A percentile compares a stretch with the other conserved stretches of the same genome.
phyloP scores from a whole-genome alignment of 2,329 filamentous ascomycete species.

The Penicillium sp. region DNA sequence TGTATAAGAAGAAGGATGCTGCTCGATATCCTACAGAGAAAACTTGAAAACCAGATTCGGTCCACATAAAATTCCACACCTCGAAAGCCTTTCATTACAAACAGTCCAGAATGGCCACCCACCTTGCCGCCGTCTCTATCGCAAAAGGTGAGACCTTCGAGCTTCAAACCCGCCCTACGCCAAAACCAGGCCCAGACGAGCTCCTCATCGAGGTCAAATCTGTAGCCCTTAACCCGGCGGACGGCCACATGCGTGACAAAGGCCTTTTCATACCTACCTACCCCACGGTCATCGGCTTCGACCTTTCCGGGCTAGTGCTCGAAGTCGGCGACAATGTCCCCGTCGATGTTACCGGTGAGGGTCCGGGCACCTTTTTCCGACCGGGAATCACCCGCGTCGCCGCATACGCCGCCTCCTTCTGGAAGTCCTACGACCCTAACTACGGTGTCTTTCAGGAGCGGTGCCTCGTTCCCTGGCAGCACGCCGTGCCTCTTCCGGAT shows the following conservation, averaged over 20 bases:
- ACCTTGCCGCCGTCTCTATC: slow-evolving; percentile 42
- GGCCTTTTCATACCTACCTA: slow-evolving; percentile 45
- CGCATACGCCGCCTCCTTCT: slow-evolving; percentile 42
- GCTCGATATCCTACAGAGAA: neutral
- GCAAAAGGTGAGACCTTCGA: slow-evolving; percentile 40
- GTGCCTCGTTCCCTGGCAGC: slow-evolving; percentile 45
- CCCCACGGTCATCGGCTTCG: slow-evolving; percentile 42
- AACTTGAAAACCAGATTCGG: neutral
- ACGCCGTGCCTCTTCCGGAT: slow-evolving; percentile 38
- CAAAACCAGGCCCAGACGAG: slow-evolving; percentile 47
- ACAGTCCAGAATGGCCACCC: slow-evolving; percentile 31
- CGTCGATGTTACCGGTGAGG: slow-evolving; percentile 6
- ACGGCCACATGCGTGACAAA: slow-evolving; percentile 42
- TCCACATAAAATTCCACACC: neutral
- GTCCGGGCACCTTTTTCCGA: slow-evolving; percentile 22
- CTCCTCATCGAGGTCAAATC: slow-evolving; percentile 51
- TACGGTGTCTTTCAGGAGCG: slow-evolving; percentile 50
- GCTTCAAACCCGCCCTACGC: slow-evolving; percentile 42
- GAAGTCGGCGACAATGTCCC: slow-evolving; percentile 44
- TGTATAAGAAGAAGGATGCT: too few relatives aligned
- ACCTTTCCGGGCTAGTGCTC: slow-evolving; percentile 46
- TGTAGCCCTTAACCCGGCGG: slow-evolving; percentile 51
- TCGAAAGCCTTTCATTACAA: neutral
- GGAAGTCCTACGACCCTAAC: slow-evolving; percentile 46
- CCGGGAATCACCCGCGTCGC: slow-evolving; percentile 40